Conservation (phyloP, 805 yeast species). For the Lachancea mirantina region DNA sequence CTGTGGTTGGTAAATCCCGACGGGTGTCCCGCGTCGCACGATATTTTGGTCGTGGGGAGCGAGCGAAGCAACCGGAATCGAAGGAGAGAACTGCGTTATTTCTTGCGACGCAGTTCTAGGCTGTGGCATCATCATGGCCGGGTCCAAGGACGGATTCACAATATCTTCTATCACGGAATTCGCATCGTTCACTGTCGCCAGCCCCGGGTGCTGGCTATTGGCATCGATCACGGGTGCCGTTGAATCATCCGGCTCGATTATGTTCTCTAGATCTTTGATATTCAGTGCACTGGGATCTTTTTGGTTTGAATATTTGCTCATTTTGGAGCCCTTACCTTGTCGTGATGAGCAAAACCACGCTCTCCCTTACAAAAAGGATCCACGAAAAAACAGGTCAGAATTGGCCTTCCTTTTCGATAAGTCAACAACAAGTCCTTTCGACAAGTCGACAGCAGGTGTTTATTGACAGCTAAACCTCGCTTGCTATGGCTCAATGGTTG, state of each 20-base stretch:
- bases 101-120: background rate
- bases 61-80: slow-evolving; percentile 4
- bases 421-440: no score
- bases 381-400: no score
- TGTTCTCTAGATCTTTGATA: slow-evolving; percentile 24
- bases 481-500: no score
- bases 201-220: background rate
- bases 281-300: slow-evolving; percentile 14
- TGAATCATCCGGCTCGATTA: slow-evolving; percentile 5
- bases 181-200: slow-evolving; percentile 1
- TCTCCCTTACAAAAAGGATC: no score
- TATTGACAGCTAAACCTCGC: no score
- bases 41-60: slow-evolving; percentile 1
- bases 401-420: no score
- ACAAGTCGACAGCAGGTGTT: no score
- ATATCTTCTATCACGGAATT: slow-evolving; percentile 22
- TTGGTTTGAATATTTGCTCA: slow-evolving; percentile 3
- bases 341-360: no score
- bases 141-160: slow-evolving; percentile 23
- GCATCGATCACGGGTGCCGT: background rate
- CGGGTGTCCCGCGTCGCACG: slow-evolving; percentile 6
- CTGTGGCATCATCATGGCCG: slow-evolving; percentile 11
- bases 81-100: slow-evolving; percentile 7
- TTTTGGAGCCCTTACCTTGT: no score
- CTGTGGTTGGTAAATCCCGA: slow-evolving; percentile 12